These are phyloP conservation scores for Aristolochia contorta DNA, from an alignment of 164 flowering plant species.

Conservation along the genomic window DNA sequence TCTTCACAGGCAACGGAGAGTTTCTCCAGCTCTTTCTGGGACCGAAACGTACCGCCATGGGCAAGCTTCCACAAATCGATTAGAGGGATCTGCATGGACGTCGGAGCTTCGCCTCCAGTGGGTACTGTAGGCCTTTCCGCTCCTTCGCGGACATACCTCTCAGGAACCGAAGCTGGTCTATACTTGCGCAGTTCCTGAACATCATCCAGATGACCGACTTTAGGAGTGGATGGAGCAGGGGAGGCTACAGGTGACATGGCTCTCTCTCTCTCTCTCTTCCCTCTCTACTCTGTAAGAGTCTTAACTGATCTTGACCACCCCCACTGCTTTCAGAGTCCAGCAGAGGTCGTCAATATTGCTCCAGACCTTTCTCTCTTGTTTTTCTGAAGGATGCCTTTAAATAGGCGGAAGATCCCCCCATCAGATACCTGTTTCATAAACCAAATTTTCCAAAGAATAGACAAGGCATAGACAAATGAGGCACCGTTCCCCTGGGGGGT, in stretches of 20 bases:
- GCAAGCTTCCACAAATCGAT: conserved; percentile 53
- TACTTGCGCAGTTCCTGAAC: conserved; percentile 64
- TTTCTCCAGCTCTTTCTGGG: conserved; percentile 26
- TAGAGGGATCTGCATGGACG: conserved; percentile 38
- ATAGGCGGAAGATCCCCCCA: too few relatives aligned
- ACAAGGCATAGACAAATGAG: too few relatives aligned
- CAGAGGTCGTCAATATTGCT: too few relatives aligned
- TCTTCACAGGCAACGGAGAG: conserved; percentile 55
- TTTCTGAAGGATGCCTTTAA: too few relatives aligned
- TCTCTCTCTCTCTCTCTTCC: too few relatives aligned
- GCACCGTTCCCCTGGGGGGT: too few relatives aligned
- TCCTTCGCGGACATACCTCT: conserved; percentile 52
- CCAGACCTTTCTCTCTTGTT: too few relatives aligned
- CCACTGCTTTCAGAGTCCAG: too few relatives aligned
- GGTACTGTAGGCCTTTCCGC: conserved; percentile 41
- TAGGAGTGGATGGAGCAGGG: conserved; percentile 20
- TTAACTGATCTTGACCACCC: too few relatives aligned
- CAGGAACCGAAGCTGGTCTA: conserved; percentile 39
- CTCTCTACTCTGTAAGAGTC: too few relatives aligned
- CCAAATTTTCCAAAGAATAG: too few relatives aligned
- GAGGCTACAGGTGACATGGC: conserved; percentile 55
- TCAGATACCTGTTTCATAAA: too few relatives aligned
- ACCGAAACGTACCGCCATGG: conserved; percentile 25
- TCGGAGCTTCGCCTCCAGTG: not conserved
- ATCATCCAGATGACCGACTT: conserved; percentile 68